Base-by-base conservation (phyloP, 1,139 yeast species). In the Blastobotrys indianensis region DNA sequence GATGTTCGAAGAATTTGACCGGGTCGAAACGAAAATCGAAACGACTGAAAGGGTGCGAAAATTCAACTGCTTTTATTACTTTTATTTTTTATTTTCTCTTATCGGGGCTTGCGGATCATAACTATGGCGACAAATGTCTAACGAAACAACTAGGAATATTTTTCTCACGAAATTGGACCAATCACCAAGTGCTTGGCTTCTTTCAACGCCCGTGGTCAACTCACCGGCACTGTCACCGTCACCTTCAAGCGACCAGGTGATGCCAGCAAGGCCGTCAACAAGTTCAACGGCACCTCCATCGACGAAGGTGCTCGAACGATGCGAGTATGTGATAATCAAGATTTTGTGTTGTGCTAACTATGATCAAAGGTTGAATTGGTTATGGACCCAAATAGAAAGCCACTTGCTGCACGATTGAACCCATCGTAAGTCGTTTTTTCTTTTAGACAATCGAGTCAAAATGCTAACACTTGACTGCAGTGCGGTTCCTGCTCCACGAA, bases 261-360 rank as follows among this genome's bases (percentile, higher is more conserved):
- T 63, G 97, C 98, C 44, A 68, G 72, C 52, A 72, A 68, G 57
- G 96, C 97, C 39, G 87, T 85, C 60, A 80, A 80, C 60, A 81
- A 81, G 62, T 92, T 84, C 72, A 85, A 92, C 66, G 94, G 94
- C 59, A 94, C 95, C 34, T 88, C 96, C 59, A 85, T 92, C 59
- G 98, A 92, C 64, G 83, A 83, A 45, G 97, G 97, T 50, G 77
- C 82, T 51, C 69, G 78, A 56, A 83, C 76, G 63, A 77, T 92
- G 73, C 83, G 77, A 67, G 66, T 64, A 53, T 41, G 64, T 46
- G 25, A 11, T 10, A 36, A 28, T 11, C 15, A 29, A n/a, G 39
- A 3, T 6, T 25, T 15, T 2, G 11, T 32, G 23, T 11, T 13
- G 30, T 13, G 6, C 31, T 42, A 23, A 16, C 39, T 10, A 40